Conservation (phyloP, 257 asterid genomes). For the Ajuga chamaepitys region DNA sequence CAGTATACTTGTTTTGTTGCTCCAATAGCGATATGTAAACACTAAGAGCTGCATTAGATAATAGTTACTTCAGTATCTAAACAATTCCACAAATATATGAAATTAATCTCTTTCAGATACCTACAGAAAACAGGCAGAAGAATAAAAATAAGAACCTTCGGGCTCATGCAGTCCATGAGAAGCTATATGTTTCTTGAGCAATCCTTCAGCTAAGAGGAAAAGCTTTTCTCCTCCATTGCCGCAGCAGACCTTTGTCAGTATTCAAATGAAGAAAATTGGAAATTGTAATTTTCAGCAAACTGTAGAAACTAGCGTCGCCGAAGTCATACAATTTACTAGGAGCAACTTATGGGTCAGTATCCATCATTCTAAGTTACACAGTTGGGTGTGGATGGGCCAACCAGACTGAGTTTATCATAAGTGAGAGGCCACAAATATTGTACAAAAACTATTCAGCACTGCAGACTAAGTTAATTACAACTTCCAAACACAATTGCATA, state of each 20-base stretch:
- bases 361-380: not conserved
- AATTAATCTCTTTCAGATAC: slow-evolving; percentile 13
- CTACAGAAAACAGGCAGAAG: slow-evolving; percentile 16
- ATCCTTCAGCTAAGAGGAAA: slow-evolving; percentile 80
- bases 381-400: not conserved
- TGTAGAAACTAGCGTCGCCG: not conserved
- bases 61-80: slow-evolving; percentile 28
- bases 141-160: slow-evolving; percentile 53
- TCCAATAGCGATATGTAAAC: slow-evolving; percentile 83
- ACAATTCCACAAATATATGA: slow-evolving; percentile 6
- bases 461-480: not conserved
- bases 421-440: not conserved
- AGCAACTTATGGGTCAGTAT: not conserved
- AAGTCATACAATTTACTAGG: not conserved
- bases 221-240: slow-evolving; percentile 80
- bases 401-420: not conserved
- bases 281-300: not conserved
- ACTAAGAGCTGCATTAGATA: slow-evolving; percentile 74
- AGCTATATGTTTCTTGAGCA: slow-evolving; percentile 91
- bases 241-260: slow-evolving; percentile 56
- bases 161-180: slow-evolving; percentile 92
- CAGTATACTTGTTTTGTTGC: slow-evolving; percentile 74
- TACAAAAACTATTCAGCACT: not conserved
- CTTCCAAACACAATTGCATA: not conserved
- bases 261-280: slow-evolving; percentile 22